phyloP scores from a whole-genome alignment of 2,329 filamentous ascomycete species.

The Fusarium euwallaceae region DNA sequence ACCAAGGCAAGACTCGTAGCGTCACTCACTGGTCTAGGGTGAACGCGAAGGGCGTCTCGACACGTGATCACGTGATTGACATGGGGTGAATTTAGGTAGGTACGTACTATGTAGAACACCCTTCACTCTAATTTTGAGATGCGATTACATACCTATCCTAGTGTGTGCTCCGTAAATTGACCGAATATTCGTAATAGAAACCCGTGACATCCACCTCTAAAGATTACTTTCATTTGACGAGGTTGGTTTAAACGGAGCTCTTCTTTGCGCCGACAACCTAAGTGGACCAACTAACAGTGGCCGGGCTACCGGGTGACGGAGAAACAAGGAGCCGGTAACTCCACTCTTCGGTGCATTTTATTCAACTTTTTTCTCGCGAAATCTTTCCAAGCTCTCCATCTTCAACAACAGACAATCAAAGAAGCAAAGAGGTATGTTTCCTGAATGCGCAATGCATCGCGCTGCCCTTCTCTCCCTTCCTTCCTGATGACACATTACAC shows the following conservation, averaged over 20 bases:
- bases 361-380: slow-evolving; percentile 47
- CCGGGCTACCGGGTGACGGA: slow-evolving; percentile 20
- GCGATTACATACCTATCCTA: neutral
- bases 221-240: neutral
- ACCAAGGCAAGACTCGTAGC: slow-evolving; percentile 11
- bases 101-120: neutral
- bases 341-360: slow-evolving; percentile 41
- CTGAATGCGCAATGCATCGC: slow-evolving; percentile 19
- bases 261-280: neutral
- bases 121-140: neutral
- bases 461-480: slow-evolving; percentile 9
- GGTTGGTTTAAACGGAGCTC: neutral
- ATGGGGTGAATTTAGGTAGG: neutral
- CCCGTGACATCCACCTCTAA: neutral
- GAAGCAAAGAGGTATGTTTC: slow-evolving; percentile 46
- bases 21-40: slow-evolving; percentile 25
- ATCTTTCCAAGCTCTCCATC: slow-evolving; percentile 41
- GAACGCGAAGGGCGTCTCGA: slow-evolving; percentile 5
- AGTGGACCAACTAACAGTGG: slow-evolving; percentile 18
- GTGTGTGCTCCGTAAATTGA: neutral
- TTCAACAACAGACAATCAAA: slow-evolving; percentile 36
- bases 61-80: slow-evolving; percentile 45
- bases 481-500: slow-evolving; percentile 87
- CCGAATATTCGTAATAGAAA: neutral
- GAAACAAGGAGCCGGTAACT: slow-evolving; percentile 28